Evolutionary conservation across 495 filamentous ascomycete species (phyloP).

Genomic region (Jackrogersella multiformis): DNA sequence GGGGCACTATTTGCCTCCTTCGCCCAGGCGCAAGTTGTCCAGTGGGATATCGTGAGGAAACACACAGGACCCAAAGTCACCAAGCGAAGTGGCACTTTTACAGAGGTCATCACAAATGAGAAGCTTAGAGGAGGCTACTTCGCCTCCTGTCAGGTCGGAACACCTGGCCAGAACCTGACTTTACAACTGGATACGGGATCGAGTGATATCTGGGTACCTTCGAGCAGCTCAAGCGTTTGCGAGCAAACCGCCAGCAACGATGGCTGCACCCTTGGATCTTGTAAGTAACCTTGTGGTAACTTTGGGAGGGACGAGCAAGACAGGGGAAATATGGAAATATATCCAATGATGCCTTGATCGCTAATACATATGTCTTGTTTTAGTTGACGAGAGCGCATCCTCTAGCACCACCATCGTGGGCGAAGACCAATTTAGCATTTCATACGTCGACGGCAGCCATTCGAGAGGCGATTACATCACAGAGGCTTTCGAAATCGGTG

Average conservation of each 20-base stretch:
- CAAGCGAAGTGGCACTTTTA: slow-evolving; percentile 48
- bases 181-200: slow-evolving; percentile 86
- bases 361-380: slow-evolving; percentile 1
- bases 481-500: slow-evolving; percentile 79
- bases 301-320: too few relatives aligned
- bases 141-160: slow-evolving; percentile 74
- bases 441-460: slow-evolving; percentile 83
- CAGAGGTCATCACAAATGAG: slow-evolving; percentile 55
- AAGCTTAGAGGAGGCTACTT: slow-evolving; percentile 67
- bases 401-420: slow-evolving; percentile 73
- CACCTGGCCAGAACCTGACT: slow-evolving; percentile 70
- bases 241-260: slow-evolving; percentile 23
- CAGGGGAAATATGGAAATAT: too few relatives aligned
- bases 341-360: background rate
- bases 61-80: slow-evolving; percentile 31
- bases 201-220: slow-evolving; percentile 89
- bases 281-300: slow-evolving; percentile 45
- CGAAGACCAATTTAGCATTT: slow-evolving; percentile 78
- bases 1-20: slow-evolving; percentile 46
- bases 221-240: slow-evolving; percentile 68
- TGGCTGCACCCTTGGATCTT: slow-evolving; percentile 59
- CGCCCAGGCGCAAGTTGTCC: slow-evolving; percentile 51
- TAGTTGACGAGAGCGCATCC: slow-evolving; percentile 70
- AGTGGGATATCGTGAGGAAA: slow-evolving; percentile 54
- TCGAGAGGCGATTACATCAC: slow-evolving; percentile 82